Evolutionary conservation across 495 filamentous ascomycete genomes (phyloP).

Genomic region (Platismatia glauca): DNA sequence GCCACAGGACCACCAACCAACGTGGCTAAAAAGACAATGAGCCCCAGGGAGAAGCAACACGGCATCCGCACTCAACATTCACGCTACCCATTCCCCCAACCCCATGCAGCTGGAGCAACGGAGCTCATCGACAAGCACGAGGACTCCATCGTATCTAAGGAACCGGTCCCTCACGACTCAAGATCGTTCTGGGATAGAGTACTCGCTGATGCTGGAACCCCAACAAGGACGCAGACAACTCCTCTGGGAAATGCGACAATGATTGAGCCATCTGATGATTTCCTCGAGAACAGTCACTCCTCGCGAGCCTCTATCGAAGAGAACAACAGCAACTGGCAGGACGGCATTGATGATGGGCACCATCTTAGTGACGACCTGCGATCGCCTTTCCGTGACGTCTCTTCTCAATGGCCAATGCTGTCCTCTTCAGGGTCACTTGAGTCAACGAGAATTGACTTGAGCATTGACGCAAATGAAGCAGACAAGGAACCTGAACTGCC

Average conservation of each 20-base stretch:
- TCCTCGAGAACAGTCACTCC: constrained; percentile 11
- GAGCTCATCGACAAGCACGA: not conserved
- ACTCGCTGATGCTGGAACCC: constrained; percentile 18
- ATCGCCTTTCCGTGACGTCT: not conserved
- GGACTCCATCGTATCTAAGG: constrained; percentile 8
- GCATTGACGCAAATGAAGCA: not conserved
- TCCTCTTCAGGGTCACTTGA: constrained; percentile 2
- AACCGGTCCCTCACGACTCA: constrained; percentile 20
- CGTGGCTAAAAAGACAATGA: not conserved
- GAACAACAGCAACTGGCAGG: not conserved
- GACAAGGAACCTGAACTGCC: not conserved
- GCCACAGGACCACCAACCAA: not conserved
- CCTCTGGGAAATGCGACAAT: constrained; percentile 9
- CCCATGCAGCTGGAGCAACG: not conserved
- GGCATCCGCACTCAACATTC: not conserved
- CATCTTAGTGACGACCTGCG: not conserved
- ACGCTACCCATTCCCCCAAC: not conserved
- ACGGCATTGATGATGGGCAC: not conserved
- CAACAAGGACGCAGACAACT: constrained; percentile 13
- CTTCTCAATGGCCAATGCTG: not conserved
- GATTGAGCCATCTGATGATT: constrained; percentile 15
- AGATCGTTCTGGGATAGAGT: constrained; percentile 20
- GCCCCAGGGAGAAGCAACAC: not conserved
- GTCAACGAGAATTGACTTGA: not conserved
- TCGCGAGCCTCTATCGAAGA: constrained; percentile 15